Evolutionary conservation across 306 rosid species (phyloP).

Genomic region (Malus orientalis): DNA sequence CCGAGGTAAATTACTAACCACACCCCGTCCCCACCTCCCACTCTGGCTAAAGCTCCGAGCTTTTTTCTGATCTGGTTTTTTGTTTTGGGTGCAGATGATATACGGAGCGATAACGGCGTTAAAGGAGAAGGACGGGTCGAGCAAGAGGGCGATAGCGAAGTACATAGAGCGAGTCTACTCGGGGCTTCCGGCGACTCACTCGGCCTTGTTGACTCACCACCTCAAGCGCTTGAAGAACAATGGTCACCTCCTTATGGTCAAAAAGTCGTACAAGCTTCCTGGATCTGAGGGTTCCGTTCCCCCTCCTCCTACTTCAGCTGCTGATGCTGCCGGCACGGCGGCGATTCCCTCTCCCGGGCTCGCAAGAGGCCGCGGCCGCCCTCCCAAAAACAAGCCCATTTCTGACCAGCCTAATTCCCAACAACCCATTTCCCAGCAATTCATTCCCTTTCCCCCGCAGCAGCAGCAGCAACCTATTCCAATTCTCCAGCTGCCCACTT

Average conservation of each 20-base stretch:
- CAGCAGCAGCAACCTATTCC: not conserved
- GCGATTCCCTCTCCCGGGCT: slow-evolving; percentile 5
- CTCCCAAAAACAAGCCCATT: slow-evolving; percentile 42
- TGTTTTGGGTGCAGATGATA: slow-evolving; percentile 48
- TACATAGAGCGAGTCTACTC: slow-evolving; percentile 59
- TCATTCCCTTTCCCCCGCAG: not conserved
- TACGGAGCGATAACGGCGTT: slow-evolving; percentile 54
- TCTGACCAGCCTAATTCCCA: not conserved
- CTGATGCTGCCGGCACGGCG: not conserved
- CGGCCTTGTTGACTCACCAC: slow-evolving; percentile 55
- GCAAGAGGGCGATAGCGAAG: slow-evolving; percentile 67
- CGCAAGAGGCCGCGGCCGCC: slow-evolving; percentile 41
- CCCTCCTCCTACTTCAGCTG: not conserved
- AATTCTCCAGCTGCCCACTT: slow-evolving; percentile 3
- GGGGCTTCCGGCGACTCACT: slow-evolving; percentile 52
- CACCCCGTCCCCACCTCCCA: not conserved
- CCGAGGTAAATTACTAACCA: slow-evolving; percentile 36
- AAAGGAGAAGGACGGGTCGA: slow-evolving; percentile 72
- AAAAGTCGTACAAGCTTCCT: slow-evolving; percentile 69
- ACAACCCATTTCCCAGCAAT: not conserved
- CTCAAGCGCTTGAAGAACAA: slow-evolving; percentile 55
- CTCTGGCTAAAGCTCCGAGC: not conserved
- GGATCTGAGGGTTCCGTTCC: slow-evolving; percentile 37
- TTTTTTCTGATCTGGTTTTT: not conserved
- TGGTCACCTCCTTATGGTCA: slow-evolving; percentile 55